These are phyloP conservation scores for Penicillium crystallinum DNA, from an alignment of 495 filamentous ascomycete genomes.

Conservation along the genomic window DNA sequence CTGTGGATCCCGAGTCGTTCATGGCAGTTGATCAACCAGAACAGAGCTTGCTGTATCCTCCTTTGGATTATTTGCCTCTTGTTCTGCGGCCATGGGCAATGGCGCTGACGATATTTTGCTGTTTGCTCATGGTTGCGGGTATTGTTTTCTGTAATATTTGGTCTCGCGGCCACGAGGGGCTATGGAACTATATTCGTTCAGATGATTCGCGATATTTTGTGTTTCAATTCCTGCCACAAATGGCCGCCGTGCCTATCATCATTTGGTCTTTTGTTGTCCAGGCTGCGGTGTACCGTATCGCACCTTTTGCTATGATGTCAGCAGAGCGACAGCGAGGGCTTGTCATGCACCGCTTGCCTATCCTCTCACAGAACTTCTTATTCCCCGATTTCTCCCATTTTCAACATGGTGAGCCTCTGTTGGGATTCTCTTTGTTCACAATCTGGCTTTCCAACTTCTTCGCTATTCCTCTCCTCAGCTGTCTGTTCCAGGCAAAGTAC, in stretches of 20 bases:
- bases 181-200: conserved; percentile 60
- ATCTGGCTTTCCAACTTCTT: conserved; percentile 61
- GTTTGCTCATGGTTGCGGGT: conserved; percentile 64
- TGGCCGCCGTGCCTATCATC: conserved; percentile 66
- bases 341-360: conserved; percentile 37
- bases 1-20: conserved; percentile 46
- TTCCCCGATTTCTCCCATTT: conserved; percentile 57
- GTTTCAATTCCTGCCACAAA: conserved; percentile 75
- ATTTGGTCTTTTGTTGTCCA: conserved; percentile 72
- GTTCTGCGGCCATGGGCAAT: conserved; percentile 61
- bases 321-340: conserved; percentile 41
- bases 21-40: conserved; percentile 46
- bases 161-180: conserved; percentile 56
- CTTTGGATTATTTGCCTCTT: conserved; percentile 60
- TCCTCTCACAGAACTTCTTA: conserved; percentile 49
- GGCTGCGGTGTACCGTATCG: conserved; percentile 65
- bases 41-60: conserved; percentile 44
- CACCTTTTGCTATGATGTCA: conserved; percentile 73
- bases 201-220: conserved; percentile 75
- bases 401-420: conserved; percentile 45
- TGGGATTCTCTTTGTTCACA: conserved; percentile 49
- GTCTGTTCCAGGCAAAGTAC: conserved; percentile 56
- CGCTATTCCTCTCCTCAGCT: conserved; percentile 60
- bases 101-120: conserved; percentile 50
- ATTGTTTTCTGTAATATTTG: conserved; percentile 70